Base-by-base conservation (phyloP, 805 yeast species). In the Saturnispora sekii region DNA sequence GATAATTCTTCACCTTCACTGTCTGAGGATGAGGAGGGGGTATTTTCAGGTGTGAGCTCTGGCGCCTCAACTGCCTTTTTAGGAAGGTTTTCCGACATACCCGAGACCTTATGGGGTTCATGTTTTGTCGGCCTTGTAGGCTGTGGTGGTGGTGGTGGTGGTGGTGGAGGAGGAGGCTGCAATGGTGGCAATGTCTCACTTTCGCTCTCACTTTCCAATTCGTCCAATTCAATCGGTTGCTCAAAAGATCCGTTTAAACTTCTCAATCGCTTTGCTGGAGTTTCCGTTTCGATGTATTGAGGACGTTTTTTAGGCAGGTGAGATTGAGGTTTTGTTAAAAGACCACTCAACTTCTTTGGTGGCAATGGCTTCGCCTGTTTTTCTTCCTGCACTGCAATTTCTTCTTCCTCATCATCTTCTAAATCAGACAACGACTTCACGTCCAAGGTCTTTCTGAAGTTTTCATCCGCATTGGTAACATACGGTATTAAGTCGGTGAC, bases 401-500 rank as follows among this genome's bases (percentile, higher is more conserved):
- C 31, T 35, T 46, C 44, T 10, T 41, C 48, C 26, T 38, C 42
- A 29, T 40, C n/a, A 17, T 15, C 26, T 11, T 41, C 35, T 12
- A 29, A 38, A 26, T 38, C 41, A 14, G 39, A 40, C 29, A 18
- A 26, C 1, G 30, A 16, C 5, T 5, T 12, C 11, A 3, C 1
- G 8, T 21, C 29, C 10, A 32, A 10, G 11, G 42, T 38, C 8
- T 37, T 30, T 17, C 48, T 41, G 17, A 41, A 50, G 10, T 26
- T 18, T 2, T 5, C 3, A 41, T 62, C 65, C 9, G 60, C 34
- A 8, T 41, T 34, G n/a, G 51, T 48, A 12, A 62, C 48, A 10
- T 51, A 55, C 2, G 53, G 50, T 44, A 51, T 58, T 35, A 61
- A 58, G 33, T 59, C 61, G 6, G 52, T 43, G 7, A 62, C 54